These are phyloP conservation scores for Penicillium sp. DNA, from an alignment of 2,329 filamentous ascomycete species.

Conservation along the genomic window DNA sequence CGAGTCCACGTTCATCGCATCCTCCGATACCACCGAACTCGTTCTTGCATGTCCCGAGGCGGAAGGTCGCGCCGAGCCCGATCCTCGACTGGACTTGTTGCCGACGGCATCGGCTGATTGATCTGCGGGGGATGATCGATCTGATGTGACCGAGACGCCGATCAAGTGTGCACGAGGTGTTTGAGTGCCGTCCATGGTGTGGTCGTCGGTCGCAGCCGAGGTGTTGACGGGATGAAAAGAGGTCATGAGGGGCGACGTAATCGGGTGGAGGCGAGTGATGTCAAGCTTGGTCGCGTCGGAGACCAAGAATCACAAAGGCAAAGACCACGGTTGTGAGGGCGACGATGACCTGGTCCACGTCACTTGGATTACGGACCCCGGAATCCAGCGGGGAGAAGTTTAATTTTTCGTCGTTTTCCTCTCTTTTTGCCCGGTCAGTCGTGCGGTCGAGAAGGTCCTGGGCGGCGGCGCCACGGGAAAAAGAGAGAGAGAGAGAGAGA, in stretches of 20 bases:
- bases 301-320: slow-evolving; percentile 13
- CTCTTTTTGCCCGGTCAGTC: slow-evolving; percentile 15
- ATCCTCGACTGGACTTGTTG: slow-evolving; percentile 26
- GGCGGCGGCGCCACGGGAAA: background rate
- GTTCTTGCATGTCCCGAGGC: slow-evolving; percentile 32
- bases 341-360: slow-evolving; percentile 16
- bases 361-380: slow-evolving; percentile 9
- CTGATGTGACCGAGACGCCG: slow-evolving; percentile 34
- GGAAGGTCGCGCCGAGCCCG: slow-evolving; percentile 13
- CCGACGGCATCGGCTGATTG: slow-evolving; percentile 13
- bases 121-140: slow-evolving; percentile 12
- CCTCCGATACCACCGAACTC: slow-evolving; percentile 44
- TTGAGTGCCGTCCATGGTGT: slow-evolving; percentile 47
- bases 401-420: slow-evolving; percentile 11
- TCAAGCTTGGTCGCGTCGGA: slow-evolving; percentile 18
- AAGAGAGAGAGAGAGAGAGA: background rate
- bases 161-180: slow-evolving; percentile 47
- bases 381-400: slow-evolving; percentile 8
- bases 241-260: slow-evolving; percentile 42
- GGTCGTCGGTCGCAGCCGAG: slow-evolving; percentile 42
- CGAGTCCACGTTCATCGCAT: slow-evolving; percentile 71
- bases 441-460: slow-evolving; percentile 10
- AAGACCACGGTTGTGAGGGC: slow-evolving; percentile 17
- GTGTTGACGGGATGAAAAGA: slow-evolving; percentile 58
- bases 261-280: slow-evolving; percentile 20